These are phyloP conservation scores for Pyropia haitanensis DNA, from an alignment of 23 red algal genomes.

Conservation along the genomic window DNA sequence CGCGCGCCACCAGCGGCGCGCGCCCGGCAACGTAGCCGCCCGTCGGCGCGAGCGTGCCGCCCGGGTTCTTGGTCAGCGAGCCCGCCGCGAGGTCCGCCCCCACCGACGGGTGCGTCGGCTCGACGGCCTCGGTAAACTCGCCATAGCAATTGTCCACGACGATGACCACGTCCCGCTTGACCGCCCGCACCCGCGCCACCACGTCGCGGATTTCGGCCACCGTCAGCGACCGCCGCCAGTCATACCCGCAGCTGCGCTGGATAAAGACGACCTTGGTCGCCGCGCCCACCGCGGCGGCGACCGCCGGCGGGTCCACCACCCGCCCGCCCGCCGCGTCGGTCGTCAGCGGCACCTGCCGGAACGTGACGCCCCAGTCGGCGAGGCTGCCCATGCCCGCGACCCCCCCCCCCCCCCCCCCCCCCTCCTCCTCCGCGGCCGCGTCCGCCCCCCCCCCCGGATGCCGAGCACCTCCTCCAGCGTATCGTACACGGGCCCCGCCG, in stretches of 20 bases:
- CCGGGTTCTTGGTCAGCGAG: conserved; percentile 76
- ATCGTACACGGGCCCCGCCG: conserved; percentile 57
- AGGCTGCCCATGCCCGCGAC: conserved; percentile 28
- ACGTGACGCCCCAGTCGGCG: conserved; percentile 46
- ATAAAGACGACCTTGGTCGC: conserved; percentile 54
- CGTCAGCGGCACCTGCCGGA: conserved; percentile 40
- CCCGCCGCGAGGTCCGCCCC: conserved; percentile 77
- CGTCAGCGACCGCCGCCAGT: conserved; percentile 33
- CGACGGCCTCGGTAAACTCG: conserved; percentile 50
- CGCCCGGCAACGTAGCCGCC: conserved; percentile 71
- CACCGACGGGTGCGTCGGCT: conserved; percentile 35
- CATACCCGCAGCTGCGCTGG: conserved; percentile 73
- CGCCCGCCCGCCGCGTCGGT: background rate
- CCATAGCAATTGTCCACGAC: conserved; percentile 90
- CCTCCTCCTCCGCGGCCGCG: background rate
- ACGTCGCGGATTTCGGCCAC: conserved; percentile 29
- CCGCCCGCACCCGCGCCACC: conserved; percentile 23
- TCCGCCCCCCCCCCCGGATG: conserved; percentile 1
- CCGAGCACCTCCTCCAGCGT: conserved; percentile 93
- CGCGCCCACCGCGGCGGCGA: conserved; percentile 6
- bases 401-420: background rate
- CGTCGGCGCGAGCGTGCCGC: conserved; percentile 56
- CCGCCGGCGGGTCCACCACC: conserved; percentile 26
- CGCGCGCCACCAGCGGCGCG: conserved; percentile 32
- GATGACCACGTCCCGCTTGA: conserved; percentile 35